phyloP scores from a whole-genome alignment of 2,329 filamentous ascomycete genomes.

The Lasiodiplodia sp. region DNA sequence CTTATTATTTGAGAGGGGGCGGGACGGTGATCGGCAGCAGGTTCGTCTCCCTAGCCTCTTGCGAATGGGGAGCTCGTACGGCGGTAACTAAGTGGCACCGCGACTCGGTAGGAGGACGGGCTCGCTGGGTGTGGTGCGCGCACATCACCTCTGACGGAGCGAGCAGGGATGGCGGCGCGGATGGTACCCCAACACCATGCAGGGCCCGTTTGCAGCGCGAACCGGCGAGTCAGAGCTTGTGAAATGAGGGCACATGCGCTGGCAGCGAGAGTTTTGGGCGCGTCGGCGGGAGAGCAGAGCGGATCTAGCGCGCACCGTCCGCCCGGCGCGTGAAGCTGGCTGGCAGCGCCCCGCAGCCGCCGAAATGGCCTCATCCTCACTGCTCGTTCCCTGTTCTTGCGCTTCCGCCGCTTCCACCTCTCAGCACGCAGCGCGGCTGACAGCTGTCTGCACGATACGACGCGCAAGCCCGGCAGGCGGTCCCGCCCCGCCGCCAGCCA shows the following conservation, averaged over 20 bases:
- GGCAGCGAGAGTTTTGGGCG: not conserved
- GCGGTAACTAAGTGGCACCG: constrained; percentile 29
- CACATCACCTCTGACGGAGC: constrained; percentile 18
- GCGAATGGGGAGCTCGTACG: constrained; percentile 25
- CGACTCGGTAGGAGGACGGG: constrained; percentile 26
- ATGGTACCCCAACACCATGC: constrained; percentile 19
- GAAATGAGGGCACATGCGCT: not conserved
- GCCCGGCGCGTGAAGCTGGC: constrained; percentile 12
- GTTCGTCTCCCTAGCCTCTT: constrained; percentile 22
- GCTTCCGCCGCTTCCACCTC: not conserved
- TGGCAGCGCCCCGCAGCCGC: constrained; percentile 12
- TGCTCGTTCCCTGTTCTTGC: constrained; percentile 16
- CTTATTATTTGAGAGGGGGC: constrained; percentile 9
- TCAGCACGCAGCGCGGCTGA: not conserved
- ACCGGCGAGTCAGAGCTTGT: not conserved
- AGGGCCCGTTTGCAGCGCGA: not conserved
- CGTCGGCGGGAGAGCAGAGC: not conserved
- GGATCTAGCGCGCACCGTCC: constrained; percentile 24
- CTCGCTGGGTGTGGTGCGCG: constrained; percentile 25
- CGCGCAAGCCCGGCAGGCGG: not conserved
- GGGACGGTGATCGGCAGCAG: constrained; percentile 13
- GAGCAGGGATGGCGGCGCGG: constrained; percentile 23
- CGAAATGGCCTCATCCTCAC: constrained; percentile 23
- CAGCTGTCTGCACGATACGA: not conserved
- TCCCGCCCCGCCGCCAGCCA: not conserved